phyloP scores from a whole-genome alignment of 2,329 filamentous ascomycete species.

The Zasmidium cellare region DNA sequence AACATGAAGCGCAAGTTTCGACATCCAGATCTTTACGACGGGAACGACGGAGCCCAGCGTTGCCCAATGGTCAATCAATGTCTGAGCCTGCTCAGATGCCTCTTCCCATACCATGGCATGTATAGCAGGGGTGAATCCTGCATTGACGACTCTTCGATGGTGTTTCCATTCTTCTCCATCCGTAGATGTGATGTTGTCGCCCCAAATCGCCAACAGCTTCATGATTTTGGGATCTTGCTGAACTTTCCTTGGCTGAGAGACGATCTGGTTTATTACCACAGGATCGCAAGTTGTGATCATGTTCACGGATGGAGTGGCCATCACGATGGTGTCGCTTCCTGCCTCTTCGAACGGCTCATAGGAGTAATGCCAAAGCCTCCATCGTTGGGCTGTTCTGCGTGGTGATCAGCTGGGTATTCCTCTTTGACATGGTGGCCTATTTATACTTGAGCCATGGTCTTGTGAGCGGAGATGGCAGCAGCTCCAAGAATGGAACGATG shows the following conservation, averaged over 20 bases:
- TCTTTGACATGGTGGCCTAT: too few species aligned
- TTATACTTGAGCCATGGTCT: too few species aligned
- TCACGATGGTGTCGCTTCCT: neutral
- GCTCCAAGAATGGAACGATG: too few species aligned
- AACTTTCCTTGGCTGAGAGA: neutral
- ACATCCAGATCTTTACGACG: neutral
- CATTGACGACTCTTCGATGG: neutral
- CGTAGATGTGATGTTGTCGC: neutral
- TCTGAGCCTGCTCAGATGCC: neutral
- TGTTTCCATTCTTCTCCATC: neutral
- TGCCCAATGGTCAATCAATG: neutral
- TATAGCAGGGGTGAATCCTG: neutral
- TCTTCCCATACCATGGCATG: neutral
- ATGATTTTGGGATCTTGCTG: neutral
- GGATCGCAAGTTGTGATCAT: neutral
- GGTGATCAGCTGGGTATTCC: too few species aligned
- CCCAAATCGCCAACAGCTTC: neutral
- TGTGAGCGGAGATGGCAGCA: too few species aligned
- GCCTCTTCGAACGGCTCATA: neutral
- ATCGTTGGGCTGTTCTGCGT: neutral
- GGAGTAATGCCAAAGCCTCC: neutral
- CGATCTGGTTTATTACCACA: neutral
- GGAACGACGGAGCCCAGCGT: neutral
- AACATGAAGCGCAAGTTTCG: neutral
- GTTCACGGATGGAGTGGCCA: neutral